These are phyloP conservation scores for Scheffersomyces coipomensis DNA, from an alignment of 805 yeast species.

Conservation along the genomic window DNA sequence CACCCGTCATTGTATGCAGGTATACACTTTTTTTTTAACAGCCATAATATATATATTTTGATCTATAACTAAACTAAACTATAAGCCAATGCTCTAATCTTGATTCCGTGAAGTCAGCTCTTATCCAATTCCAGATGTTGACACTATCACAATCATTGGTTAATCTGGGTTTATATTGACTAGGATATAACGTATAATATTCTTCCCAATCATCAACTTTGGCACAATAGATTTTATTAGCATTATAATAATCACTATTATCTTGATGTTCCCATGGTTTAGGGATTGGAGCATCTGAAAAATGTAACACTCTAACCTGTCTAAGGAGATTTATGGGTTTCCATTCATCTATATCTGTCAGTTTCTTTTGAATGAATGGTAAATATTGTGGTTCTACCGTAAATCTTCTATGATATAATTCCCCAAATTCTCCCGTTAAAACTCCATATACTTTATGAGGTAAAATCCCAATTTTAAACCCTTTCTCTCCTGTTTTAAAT, in stretches of 20 bases:
- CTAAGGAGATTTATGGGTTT: constrained; percentile 19
- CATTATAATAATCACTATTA: constrained; percentile 19
- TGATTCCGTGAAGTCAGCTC: constrained; percentile 15
- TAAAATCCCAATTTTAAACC: constrained; percentile 30
- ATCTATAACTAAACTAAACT: not conserved
- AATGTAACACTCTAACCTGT: constrained; percentile 52
- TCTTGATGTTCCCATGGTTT: constrained; percentile 57
- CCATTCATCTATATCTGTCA: constrained; percentile 28
- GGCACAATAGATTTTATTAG: constrained; percentile 23
- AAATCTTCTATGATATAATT: constrained; percentile 36
- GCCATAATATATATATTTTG: not conserved
- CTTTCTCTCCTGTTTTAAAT: constrained; percentile 8
- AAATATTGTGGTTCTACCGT: constrained; percentile 44
- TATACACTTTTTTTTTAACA: not conserved
- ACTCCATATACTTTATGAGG: constrained; percentile 54
- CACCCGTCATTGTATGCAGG: too few species aligned
- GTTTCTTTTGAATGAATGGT: constrained; percentile 18
- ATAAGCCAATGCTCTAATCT: constrained; percentile 9
- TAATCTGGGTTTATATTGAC: constrained; percentile 21
- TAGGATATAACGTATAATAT: constrained; percentile 15
- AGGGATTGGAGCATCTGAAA: constrained; percentile 63
- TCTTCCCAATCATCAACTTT: constrained; percentile 11
- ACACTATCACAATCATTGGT: constrained; percentile 26
- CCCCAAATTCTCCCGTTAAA: constrained; percentile 48
- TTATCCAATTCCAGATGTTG: constrained; percentile 27